These are phyloP conservation scores for Platanus orientalis DNA, from an alignment of 164 flowering plant species.

Conservation along the genomic window DNA sequence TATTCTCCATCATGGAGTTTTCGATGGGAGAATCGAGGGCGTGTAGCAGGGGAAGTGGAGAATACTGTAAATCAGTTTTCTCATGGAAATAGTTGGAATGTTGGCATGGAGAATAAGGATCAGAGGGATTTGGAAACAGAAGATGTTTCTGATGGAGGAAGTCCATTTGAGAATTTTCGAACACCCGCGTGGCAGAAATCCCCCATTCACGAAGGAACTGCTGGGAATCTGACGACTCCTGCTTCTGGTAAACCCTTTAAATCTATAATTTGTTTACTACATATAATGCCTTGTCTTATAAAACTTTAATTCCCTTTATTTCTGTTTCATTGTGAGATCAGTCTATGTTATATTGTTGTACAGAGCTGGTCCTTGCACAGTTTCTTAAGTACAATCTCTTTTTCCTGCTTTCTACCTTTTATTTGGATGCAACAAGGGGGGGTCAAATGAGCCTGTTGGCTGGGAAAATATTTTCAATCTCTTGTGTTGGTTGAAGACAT, in stretches of 20 bases:
- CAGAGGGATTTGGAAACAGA: conserved; percentile 36
- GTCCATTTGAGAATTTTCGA: conserved; percentile 49
- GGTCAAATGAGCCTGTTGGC: background rate
- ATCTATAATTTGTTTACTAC: background rate
- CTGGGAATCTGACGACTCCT: conserved; percentile 28
- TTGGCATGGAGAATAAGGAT: conserved; percentile 41
- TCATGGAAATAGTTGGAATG: conserved; percentile 31
- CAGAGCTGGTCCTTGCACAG: no score
- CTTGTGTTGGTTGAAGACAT: no score
- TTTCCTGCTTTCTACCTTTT: no score
- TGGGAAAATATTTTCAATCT: background rate
- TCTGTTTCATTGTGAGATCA: no score
- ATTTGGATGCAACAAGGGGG: no score
- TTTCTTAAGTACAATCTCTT: no score
- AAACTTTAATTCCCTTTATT: no score
- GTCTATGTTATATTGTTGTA: no score
- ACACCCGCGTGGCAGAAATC: conserved; percentile 51
- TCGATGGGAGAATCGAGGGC: conserved; percentile 67
- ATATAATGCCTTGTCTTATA: background rate
- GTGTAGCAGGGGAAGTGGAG: conserved; percentile 59
- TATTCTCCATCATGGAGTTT: conserved; percentile 90
- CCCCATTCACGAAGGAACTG: conserved; percentile 36
- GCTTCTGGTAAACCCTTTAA: conserved; percentile 45
- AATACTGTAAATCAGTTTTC: conserved; percentile 28
- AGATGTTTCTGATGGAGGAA: conserved; percentile 52